Base-by-base conservation (phyloP, 805 yeast genomes). In the Isabelozyma heimii region DNA sequence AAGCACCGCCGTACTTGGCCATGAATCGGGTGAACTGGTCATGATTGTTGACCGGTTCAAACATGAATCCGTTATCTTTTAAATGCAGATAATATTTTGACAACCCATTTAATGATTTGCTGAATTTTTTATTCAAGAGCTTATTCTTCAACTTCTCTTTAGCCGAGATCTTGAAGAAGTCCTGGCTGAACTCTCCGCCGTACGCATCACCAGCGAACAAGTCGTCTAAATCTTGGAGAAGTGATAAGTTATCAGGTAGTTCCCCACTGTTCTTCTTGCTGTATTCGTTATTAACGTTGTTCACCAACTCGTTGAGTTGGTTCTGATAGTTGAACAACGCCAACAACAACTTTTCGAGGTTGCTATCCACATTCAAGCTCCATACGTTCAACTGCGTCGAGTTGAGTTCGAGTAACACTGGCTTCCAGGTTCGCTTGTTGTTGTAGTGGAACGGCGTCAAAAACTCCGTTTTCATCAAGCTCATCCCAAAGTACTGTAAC, bases 401-500 rank as follows among this genome's bases (percentile, higher is more conserved):
- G 52, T 71, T 72, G 35, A 73, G 53, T 52, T 72, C 76, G 20
- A 70, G 56, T 20, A 70, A 52, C 15, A 73, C 74, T 1, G 75
- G 73, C 47, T 62, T 65, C 70, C 75, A 67, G 8, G 55, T 46
- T 30, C 70, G 47, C 16, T 57, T 48, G 44, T 51, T 57, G 47
- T 60, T 64, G 51, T 52, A 46, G 46, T 63, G 68, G 57, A 65
- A 73, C 0, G 78, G 78, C 1, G 75, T 66, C 5, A 52, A 50
- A 45, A 71, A 68, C 56, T 73, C 78, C 14, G 65, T 61, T 41
- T 70, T 67, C 37, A 66, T 47, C 30, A 73, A 56, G 6, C 68
- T 55, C 15, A 69, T 43, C 4, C 78, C 77, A 51, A 58, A 67
- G 43, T 52, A 61, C 42, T 64, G 62, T 8, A 70, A 51, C 8